Base-by-base conservation (phyloP, 2,329 filamentous ascomycete genomes). In the Phaeosphaeriaceae sp. region DNA sequence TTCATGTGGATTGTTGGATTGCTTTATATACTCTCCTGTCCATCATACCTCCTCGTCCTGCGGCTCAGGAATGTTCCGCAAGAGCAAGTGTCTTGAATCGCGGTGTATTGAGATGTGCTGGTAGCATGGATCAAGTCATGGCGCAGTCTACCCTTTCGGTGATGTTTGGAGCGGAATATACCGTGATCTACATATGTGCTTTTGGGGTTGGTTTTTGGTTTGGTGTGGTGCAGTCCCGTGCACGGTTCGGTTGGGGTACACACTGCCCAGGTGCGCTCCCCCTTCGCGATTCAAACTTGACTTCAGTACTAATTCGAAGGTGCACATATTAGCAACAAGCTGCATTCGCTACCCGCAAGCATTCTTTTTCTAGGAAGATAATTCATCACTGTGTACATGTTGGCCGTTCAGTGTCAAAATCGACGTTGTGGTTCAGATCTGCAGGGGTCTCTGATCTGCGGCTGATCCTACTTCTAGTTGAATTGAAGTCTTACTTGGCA, bases 61-160 rank as follows among this genome's bases (percentile, higher is more conserved):
- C 26, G 30, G 32, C n/a, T 6, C 7, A 15, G 16, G 45, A 6
- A n/a, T 37, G 9, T 18, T 16, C 20, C 32, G 16, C 15, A 21
- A 37, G 29, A n/a, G 15, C n/a, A 15, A 36, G 35, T 15, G 8
- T 3, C 6, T 28, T n/a, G 26, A 17, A 15, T 16, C n/a, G 15
- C 16, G 16, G 38, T 12, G 21, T 34, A 38, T 42, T 33, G 33
- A 38, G 35, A 42, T 33, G 38, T 37, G 45, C 23, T 29, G 16
- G 29, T 37, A 37, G 45, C 45, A 41, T 12, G 18, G 37, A 47
- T 41, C 44, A 40, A 16, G 37, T 41, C 44, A 34, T 33, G 44
- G 30, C 23, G 21, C 17, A n/a, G 33, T 17, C 32, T 30, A 17
- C 40, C 18, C 38, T 32, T n/a, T 42, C 36, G 23, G 8, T 48